These are phyloP conservation scores for Suhomyces kunorum DNA, from an alignment of 1,139 yeast genomes.

Conservation along the genomic window DNA sequence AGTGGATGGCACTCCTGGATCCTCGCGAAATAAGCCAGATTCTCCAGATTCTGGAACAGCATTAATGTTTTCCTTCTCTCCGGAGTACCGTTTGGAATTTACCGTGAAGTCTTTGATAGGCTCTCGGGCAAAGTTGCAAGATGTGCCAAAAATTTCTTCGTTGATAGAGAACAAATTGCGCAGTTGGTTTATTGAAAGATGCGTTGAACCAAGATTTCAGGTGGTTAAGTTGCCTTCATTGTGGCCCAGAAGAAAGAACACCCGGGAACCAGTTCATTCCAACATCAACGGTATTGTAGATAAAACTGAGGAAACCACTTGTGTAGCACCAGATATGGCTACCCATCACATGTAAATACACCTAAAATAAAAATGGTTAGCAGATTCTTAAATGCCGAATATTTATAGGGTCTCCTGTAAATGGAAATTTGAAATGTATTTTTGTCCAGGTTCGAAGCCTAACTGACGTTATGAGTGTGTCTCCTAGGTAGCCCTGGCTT, in stretches of 20 bases:
- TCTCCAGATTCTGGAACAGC: conserved; percentile 55
- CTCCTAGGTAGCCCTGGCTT: too few relatives aligned
- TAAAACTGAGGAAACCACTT: conserved; percentile 12
- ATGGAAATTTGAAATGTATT: too few relatives aligned
- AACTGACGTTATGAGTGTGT: background rate
- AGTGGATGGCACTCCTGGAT: background rate
- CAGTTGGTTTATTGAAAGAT: conserved; percentile 88
- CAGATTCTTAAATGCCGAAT: too few relatives aligned
- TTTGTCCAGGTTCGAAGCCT: too few relatives aligned
- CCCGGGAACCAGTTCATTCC: conserved; percentile 41
- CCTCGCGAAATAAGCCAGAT: conserved; percentile 25
- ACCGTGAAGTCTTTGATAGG: conserved; percentile 86
- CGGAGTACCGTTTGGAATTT: conserved; percentile 87
- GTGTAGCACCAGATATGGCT: background rate
- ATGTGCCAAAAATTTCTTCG: conserved; percentile 88
- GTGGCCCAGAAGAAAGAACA: conserved; percentile 86
- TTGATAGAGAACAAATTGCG: conserved; percentile 79
- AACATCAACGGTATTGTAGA: conserved; percentile 17
- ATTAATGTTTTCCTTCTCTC: conserved; percentile 83
- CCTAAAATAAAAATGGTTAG: background rate
- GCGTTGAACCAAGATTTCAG: conserved; percentile 92
- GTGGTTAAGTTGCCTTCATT: conserved; percentile 79
- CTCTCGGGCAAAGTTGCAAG: conserved; percentile 86
- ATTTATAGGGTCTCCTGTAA: too few relatives aligned
- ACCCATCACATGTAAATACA: background rate